Base-by-base conservation (phyloP, 2,329 filamentous ascomycete genomes). In the Metarhizium album region DNA sequence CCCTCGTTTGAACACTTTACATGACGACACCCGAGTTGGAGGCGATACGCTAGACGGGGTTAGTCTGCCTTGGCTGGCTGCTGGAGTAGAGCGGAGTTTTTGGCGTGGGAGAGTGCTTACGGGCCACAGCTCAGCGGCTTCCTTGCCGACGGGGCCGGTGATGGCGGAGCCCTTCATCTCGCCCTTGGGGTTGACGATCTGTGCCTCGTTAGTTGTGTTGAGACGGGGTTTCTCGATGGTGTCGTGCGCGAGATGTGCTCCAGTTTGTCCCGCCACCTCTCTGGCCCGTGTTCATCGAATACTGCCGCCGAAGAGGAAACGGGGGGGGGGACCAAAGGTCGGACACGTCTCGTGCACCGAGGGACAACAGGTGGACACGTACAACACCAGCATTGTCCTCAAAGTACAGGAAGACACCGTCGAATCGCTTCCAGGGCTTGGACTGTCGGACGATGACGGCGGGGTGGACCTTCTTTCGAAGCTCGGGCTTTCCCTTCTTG, bases 141-240 rank as follows among this genome's bases (percentile, higher is more conserved):
- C 93, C 86, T 98, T 98, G 75, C 91, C 93, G 70, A 98, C 91
- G 66, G 93, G 93, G 65, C 93, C 93, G 66, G 93, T 98, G 74
- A 98, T 98, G 74, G 93, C 93, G 61, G 90, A 96, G 71, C 93
- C 93, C 87, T 98, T 98, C 93, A 98, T 98, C 81, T 98, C 93
- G 79, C 93, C 93, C 87, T 98, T 98, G 76, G 91, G 90, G 83
- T 98, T 98, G 82, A 98, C 93, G 70, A 98, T 98, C 87, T 93
- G 68, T 31, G 14, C 23, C 14, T 4, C 8, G 31, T 53, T 47
- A 53, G 49, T 45, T 48, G 13, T 1, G n/a, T 37, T 27, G 5
- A 24, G n/a, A n/a, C n/a, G n/a, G n/a, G n/a, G n/a, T n/a, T 23
- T 16, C 18, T 42, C 3, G n/a, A 24, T 22, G 22, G 14, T 23